Evolutionary conservation across 2,329 filamentous ascomycete species (phyloP), one percentile per base, ranked within the genome.

Genomic region (Berkeleyomyces rouxiae): DNA sequence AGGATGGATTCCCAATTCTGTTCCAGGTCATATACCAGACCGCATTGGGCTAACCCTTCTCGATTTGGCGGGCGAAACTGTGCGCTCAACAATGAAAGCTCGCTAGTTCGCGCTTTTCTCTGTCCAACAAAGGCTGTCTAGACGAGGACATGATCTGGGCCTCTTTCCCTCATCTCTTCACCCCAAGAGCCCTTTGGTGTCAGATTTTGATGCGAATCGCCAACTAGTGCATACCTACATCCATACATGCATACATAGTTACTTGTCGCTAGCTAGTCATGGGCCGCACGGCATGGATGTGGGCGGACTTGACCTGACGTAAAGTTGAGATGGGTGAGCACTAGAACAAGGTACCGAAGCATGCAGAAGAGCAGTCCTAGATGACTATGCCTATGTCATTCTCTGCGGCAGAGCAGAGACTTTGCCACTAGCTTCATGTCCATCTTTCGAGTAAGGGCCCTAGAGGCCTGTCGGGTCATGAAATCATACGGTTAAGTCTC

Each of bases 21-120:
- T 37, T 55, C 51, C 23, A 16, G 36, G 33, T 55, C 10, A 36
- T 7, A 37, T 31, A n/a, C 7, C 51, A 55, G 51, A 37, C 51
- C 33, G 33, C 51, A 39, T 13, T 37, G 13, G 36, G 33, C 33
- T 55, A 55, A 36, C 51, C 51, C 31, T 7, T 2, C 11, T n/a
- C 31, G 16, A 36, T 7, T 31, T 51, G 51, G n/a, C 16, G 43
- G 36, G 11, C 51, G 36, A 36, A 36, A 31, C 16, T 55, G 31
- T 49, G n/a, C 46, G 36, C 33, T 37, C 51, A 55, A 55, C 33
- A 55, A 55, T 55, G 49, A 55, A 47, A 55, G 49, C 49, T 55
- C 49, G 49, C 49, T 55, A 55, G 49, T 55, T 55, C 49, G 49
- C 49, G 49, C 49, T 55, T 55, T 55, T 55, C 49, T 55, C 49